phyloP scores from a whole-genome alignment of 306 rosid species.

The Pyrus pyrifolia region DNA sequence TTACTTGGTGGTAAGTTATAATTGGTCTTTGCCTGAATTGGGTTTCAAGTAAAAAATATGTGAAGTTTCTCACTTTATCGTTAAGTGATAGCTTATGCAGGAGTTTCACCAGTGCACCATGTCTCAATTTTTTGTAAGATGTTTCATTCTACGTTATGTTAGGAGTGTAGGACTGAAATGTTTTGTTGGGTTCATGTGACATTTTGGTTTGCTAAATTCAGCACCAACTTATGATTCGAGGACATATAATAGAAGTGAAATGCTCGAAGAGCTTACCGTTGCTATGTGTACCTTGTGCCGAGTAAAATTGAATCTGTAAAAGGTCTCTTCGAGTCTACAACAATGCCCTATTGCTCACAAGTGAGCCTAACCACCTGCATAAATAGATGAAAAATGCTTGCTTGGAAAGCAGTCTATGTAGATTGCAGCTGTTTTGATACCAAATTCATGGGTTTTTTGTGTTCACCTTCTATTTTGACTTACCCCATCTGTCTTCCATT shows the following conservation, averaged over 20 bases:
- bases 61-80: not conserved
- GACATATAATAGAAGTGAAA: not conserved
- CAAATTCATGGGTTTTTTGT: not conserved
- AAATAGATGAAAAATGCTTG: not conserved
- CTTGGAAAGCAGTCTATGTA: not conserved
- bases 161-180: not conserved
- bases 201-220: not conserved
- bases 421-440: not conserved
- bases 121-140: not conserved
- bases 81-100: not conserved
- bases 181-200: not conserved
- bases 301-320: no score
- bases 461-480: not conserved
- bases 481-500: not conserved
- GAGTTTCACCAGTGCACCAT: no score
- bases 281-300: no score
- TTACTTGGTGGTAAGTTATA: not conserved
- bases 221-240: not conserved
- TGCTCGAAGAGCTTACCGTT: no score
- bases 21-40: not conserved
- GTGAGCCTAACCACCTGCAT: not conserved
- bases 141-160: not conserved
- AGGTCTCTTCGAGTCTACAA: no score
- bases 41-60: not conserved
- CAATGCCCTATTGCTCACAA: no score